These are phyloP conservation scores for Trichoderma reesei DNA, from an alignment of 495 filamentous ascomycete genomes.

Conservation along the genomic window DNA sequence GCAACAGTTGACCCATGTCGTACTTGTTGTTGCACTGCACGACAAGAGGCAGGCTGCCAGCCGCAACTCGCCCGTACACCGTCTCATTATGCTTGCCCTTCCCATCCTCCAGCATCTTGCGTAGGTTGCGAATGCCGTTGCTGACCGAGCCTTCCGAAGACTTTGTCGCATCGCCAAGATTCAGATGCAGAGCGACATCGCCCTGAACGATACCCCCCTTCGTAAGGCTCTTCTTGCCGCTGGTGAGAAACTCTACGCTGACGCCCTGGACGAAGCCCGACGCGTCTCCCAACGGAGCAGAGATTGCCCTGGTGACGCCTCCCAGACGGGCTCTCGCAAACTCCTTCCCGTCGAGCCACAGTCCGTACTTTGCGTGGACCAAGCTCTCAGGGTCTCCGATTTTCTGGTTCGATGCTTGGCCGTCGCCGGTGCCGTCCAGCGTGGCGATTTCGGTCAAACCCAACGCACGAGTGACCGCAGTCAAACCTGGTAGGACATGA, in stretches of 20 bases:
- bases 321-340: constrained; percentile 35
- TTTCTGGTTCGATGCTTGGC: constrained; percentile 13
- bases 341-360: constrained; percentile 36
- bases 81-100: constrained; percentile 22
- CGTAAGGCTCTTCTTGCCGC: constrained; percentile 28
- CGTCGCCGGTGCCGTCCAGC: constrained; percentile 33
- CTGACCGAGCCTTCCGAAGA: constrained; percentile 22
- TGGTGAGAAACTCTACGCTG: constrained; percentile 34
- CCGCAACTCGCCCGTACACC: constrained; percentile 22
- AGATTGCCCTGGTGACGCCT: constrained; percentile 42
- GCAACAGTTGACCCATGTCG: constrained; percentile 28
- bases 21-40: constrained; percentile 27
- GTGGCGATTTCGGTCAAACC: constrained; percentile 37
- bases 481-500: constrained; percentile 36
- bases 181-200: constrained; percentile 37
- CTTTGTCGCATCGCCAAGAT: constrained; percentile 21
- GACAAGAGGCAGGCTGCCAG: constrained; percentile 24
- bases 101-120: constrained; percentile 17
- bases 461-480: constrained; percentile 32
- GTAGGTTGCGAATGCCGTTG: constrained; percentile 18
- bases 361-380: constrained; percentile 38
- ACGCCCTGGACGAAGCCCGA: constrained; percentile 38
- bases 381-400: constrained; percentile 20
- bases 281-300: constrained; percentile 25
- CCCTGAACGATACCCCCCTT: constrained; percentile 31